A percentile compares a stretch with the other conserved stretches of the same genome.
These are phyloP conservation scores for Cutaneotrichosporon cutaneum DNA, from an alignment of 1,284 basidiomycete species.

Conservation along the genomic window DNA sequence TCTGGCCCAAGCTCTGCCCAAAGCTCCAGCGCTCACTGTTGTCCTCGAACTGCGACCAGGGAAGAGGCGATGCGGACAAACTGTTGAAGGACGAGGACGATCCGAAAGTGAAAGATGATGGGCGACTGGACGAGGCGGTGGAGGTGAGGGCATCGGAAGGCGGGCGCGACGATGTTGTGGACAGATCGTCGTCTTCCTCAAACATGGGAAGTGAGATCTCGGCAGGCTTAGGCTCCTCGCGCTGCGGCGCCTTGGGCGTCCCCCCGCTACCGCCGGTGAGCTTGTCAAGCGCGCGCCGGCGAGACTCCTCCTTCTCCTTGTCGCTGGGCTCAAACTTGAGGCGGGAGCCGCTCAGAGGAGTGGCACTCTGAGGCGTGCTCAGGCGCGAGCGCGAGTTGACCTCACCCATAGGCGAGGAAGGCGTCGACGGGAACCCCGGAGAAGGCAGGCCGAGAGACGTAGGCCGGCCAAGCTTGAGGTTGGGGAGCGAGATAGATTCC, in stretches of 20 bases:
- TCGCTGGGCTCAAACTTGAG: constrained; percentile 50
- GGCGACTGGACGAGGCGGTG: constrained; percentile 33
- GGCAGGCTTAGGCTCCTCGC: constrained; percentile 16
- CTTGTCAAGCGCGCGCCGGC: constrained; percentile 46
- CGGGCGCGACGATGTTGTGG: constrained; percentile 33
- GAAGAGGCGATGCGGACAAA: constrained; percentile 23
- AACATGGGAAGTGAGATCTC: constrained; percentile 45
- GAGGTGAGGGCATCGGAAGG: constrained; percentile 36
- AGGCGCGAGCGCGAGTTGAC: constrained; percentile 17
- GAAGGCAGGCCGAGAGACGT: constrained; percentile 39
- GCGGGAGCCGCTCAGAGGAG: constrained; percentile 18
- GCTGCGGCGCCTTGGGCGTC: neutral
- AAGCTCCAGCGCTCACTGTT: constrained; percentile 23
- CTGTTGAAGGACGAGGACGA: constrained; percentile 23
- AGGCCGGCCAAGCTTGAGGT: constrained; percentile 43
- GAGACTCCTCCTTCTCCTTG: constrained; percentile 45
- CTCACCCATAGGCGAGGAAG: constrained; percentile 33
- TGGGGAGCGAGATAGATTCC: constrained; percentile 48
- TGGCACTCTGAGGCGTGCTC: neutral
- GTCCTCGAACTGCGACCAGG: constrained; percentile 30
- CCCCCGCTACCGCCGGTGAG: constrained; percentile 34
- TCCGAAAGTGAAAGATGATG: constrained; percentile 31
- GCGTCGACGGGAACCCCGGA: constrained; percentile 37
- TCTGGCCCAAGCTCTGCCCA: constrained; percentile 21
- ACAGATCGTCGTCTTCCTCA: constrained; percentile 45